Percentiles rank a stretch among this genome's conserved stretches.
These are phyloP conservation scores for Colletotrichum paranaense DNA, from an alignment of 2,329 filamentous ascomycete genomes.

Conservation along the genomic window DNA sequence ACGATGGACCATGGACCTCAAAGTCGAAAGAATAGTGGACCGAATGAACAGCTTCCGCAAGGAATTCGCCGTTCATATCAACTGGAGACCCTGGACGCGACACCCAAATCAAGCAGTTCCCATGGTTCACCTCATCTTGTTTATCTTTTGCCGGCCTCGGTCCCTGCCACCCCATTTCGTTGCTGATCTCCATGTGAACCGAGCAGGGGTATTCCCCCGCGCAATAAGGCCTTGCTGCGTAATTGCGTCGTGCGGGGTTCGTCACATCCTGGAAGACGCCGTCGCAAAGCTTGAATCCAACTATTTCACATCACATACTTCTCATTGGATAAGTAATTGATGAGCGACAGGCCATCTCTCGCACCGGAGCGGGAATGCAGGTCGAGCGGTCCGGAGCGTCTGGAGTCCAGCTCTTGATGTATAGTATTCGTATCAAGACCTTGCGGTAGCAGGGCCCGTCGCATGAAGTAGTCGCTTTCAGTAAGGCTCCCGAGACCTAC, in stretches of 20 bases:
- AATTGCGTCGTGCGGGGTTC: constrained; percentile 26
- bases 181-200: constrained; percentile 26
- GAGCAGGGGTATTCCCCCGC: constrained; percentile 21
- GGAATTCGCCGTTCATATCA: not conserved
- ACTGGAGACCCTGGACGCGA: too few relatives aligned
- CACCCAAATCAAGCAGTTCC: not conserved
- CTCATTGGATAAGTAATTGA: not conserved
- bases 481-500: not conserved
- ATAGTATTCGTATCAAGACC: not conserved
- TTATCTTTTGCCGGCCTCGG: constrained; percentile 5
- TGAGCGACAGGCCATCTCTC: not conserved
- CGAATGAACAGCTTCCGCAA: too few relatives aligned
- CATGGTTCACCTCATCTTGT: not conserved
- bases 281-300: not conserved
- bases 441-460: not conserved
- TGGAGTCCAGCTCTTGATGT: too few relatives aligned
- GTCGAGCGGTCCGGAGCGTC: not conserved
- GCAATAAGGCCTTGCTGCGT: not conserved
- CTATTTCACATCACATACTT: not conserved
- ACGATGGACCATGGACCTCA: not conserved
- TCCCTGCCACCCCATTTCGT: constrained; percentile 16
- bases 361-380: not conserved
- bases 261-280: constrained; percentile 2
- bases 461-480: not conserved
- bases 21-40: not conserved